Base-by-base conservation (phyloP, 192 early-diverging fungal species). In the Diversispora eburnea region DNA sequence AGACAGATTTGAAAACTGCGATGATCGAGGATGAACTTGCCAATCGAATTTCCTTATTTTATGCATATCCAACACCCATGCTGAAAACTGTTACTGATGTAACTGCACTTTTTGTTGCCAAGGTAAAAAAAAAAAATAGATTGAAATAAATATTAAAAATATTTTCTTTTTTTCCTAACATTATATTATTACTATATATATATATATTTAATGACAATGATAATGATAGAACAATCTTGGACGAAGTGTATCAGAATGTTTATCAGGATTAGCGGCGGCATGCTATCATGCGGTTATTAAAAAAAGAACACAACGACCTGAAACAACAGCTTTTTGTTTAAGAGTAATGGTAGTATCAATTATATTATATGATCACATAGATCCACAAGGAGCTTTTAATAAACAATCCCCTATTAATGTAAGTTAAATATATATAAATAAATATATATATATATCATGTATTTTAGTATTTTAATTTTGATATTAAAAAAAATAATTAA, bases 31-130 rank as follows among this genome's bases (percentile, higher is more conserved):
- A 95, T 74, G 94, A 94, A 51, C 81, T 92, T 12, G 95, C 97
- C 61, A 98, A 96, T 76, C 83, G 87, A 20, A 97, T 99, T 87
- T 97, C 97, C 19, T 86, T 99, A 66, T 99, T 99, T 80, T 96
- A 93, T 74, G 97, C 97, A 33, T 93, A 98, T 81, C 90, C 95
- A 62, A 94, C 90, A 39, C 95, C 97, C 1, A 93, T 99, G 90
- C 82, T 95, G 25, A 95, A 92, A 82, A 82, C 86, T 22, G 85
- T 99, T 13, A 94, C 94, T 13, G 93, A 96, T 62, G 87, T 92
- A 59, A 89, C 90, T 6, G 87, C 86, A 51, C 77, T 87, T 60
- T 91, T 85, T 73, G 89, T 94, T 15, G 84, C 74, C 8, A 85
- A 85, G 70, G 88, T 89, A 81, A 46, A 78, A 58, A 45, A 19